Evolutionary conservation across 2,329 filamentous ascomycete genomes (phyloP), one percentile per base, ranked within the genome.

Genomic region (Ophiostoma fasciatum): DNA sequence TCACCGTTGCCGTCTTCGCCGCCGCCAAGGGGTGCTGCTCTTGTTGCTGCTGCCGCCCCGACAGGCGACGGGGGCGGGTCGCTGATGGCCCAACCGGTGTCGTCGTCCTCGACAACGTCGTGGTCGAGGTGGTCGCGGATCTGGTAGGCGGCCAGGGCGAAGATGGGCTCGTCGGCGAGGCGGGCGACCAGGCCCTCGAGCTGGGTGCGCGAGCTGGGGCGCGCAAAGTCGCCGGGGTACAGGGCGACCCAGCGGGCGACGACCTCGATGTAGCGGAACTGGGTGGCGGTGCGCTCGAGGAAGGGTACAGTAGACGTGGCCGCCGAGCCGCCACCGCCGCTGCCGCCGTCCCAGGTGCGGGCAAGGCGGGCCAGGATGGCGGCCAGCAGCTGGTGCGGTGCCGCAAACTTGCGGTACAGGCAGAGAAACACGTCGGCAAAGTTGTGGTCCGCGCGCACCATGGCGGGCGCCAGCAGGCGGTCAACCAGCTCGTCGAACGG

Each of bases 151-250:
- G 87, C 83, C 14, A 82, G 76, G 15, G 82, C 75, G 55, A 92
- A 94, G 34, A 92, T 80, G 9, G 82, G 77, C 44, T 82, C 81
- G 5, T 69, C 71, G 17, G 82, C 71, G n/a, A 96, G 61, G 28
- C 77, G 70, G 14, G 63, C 59, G 25, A 93, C 78, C 49, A 98
- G 90, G 18, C 75, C 74, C 33, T 78, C 72, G 27, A 94, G 62
- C 22, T 71, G 74, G 44, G 70, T 73, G 45, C 77, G 74, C 2
- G 84, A 92, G 17, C 68, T 68, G 2, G 78, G 70, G 42, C 80
- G 76, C 1, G 85, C 85, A 62, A 96, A 94, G 55, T 98, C 90
- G 13, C 85, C 88, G 0, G 90, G 87, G 55, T 96, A 96, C 29
- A 78, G 64, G 13, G 78, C 76, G 2, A 93, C 78, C 90, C 90